These are phyloP conservation scores for Cyclotella baltica DNA, from an alignment of 108 stramenopile species.

Conservation along the genomic window DNA sequence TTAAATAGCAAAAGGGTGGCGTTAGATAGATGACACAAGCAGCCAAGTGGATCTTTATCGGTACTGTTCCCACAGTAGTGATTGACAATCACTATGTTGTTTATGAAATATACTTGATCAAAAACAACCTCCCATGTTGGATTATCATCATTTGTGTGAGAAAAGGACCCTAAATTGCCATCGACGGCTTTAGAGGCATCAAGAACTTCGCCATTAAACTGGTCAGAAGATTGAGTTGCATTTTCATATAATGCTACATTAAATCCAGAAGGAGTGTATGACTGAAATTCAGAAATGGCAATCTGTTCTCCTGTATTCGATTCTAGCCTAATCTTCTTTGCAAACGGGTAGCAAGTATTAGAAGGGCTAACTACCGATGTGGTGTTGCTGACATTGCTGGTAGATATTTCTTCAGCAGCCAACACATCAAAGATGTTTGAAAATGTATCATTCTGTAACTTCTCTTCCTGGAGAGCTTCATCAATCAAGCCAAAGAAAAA, in stretches of 20 bases:
- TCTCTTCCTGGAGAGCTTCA: background rate
- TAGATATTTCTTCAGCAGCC: background rate
- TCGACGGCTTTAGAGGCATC: background rate
- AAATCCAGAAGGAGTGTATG: background rate
- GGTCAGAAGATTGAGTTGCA: slow-evolving; percentile 2
- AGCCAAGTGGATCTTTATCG: background rate
- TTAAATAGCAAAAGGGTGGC: background rate
- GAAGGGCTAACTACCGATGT: background rate
- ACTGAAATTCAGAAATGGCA: background rate
- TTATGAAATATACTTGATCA: background rate
- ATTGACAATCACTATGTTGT: background rate
- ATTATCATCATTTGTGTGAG: background rate
- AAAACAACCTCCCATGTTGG: background rate
- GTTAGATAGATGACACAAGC: slow-evolving; percentile 7
- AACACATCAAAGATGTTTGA: background rate
- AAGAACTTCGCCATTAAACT: background rate
- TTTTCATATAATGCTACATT: background rate
- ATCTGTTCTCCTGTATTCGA: background rate
- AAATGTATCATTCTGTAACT: background rate
- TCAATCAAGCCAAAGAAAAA: background rate
- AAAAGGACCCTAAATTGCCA: background rate
- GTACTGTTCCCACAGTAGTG: background rate
- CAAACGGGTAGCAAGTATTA: background rate
- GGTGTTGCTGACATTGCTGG: background rate
- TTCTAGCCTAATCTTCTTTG: background rate